A percentile compares a stretch with the other conserved stretches of the same genome.
Evolutionary conservation across 495 filamentous ascomycete species (phyloP).

Genomic region (Clavariopsis aquatica): DNA sequence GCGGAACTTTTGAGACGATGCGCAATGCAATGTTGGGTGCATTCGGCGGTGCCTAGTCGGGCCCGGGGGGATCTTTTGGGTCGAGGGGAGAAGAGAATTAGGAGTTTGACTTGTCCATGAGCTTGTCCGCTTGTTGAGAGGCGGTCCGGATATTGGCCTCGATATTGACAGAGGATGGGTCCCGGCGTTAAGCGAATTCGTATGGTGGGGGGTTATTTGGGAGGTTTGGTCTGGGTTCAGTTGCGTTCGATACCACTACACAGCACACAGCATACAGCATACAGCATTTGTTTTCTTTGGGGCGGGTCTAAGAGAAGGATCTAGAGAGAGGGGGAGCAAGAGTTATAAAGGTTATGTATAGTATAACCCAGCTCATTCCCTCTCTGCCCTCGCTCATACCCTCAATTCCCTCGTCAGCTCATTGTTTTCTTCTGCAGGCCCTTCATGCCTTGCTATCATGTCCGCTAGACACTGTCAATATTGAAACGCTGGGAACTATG

Average conservation of each 20-base stretch:
- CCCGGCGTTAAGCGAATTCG: too few relatives aligned
- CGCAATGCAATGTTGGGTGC: constrained; percentile 32
- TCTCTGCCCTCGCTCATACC: too few relatives aligned
- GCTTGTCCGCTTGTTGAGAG: too few relatives aligned
- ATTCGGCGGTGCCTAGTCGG: constrained; percentile 29
- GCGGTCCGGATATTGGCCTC: neutral
- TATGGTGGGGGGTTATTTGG: neutral
- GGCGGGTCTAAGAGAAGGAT: neutral
- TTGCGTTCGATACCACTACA: constrained; percentile 26
- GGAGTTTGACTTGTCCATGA: constrained; percentile 38
- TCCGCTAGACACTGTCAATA: too few relatives aligned
- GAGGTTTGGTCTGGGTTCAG: neutral
- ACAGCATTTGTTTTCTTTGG: constrained; percentile 16
- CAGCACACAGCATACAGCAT: too few relatives aligned
- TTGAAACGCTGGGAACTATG: too few relatives aligned
- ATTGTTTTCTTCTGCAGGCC: too few relatives aligned
- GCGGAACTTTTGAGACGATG: constrained; percentile 23
- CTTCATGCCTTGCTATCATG: too few relatives aligned
- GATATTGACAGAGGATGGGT: neutral
- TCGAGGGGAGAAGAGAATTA: constrained; percentile 20
- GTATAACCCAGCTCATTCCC: too few relatives aligned
- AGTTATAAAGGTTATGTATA: too few relatives aligned
- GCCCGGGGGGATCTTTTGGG: constrained; percentile 24
- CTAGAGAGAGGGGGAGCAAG: too few relatives aligned
- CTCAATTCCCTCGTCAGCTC: too few relatives aligned